Evolutionary conservation across 257 asterid species (phyloP), one percentile per base, ranked within the genome.

Genomic region (Capsicum pubescens): DNA sequence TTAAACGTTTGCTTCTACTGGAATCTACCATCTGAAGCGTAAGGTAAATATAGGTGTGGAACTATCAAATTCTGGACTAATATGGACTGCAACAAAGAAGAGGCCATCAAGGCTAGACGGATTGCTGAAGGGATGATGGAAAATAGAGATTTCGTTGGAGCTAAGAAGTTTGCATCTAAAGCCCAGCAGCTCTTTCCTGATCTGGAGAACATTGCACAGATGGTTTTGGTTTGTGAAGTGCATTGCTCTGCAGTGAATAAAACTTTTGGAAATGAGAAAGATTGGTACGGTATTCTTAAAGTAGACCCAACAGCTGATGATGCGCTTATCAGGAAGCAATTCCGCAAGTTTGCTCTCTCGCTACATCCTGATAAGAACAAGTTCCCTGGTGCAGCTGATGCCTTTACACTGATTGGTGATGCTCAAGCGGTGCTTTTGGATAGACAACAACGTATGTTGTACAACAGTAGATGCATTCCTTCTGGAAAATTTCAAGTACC

Each of bases 341-440:
- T 79, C 68, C 86, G 90, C 52, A 87, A 79, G 83, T 77, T 93
- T 84, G 91, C 93, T 3, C 89, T 93, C 84, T 64, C 69, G 39
- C 95, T 93, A 68, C 95, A 91, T 63, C 97, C 94, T 6, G 95
- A 93, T 77, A 89, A 87, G 85, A 93, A 91, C 91, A 81, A 81
- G 50, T 86, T 88, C 54, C 84, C 91, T 5, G 97, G 95, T 7
- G 93, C 97, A 16, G 72, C 87, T 0, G 93, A 92, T 80, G 97
- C 97, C 16, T 93, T 92, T 80, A 86, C 83, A 44, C 42, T 92
- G 67, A 80, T 92, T 70, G 83, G 87, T 7, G 94, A 89, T 80
- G 95, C 95, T 71, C 87, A 87, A 69, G 80, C 63, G 9, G 92
- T 90, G 76, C 90, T 93, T 46, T 60, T 59, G n/a, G 92, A 90